Evolutionary conservation across 805 yeast genomes (phyloP), one percentile per base, ranked within the genome.

Genomic region (Candida patagonica): DNA sequence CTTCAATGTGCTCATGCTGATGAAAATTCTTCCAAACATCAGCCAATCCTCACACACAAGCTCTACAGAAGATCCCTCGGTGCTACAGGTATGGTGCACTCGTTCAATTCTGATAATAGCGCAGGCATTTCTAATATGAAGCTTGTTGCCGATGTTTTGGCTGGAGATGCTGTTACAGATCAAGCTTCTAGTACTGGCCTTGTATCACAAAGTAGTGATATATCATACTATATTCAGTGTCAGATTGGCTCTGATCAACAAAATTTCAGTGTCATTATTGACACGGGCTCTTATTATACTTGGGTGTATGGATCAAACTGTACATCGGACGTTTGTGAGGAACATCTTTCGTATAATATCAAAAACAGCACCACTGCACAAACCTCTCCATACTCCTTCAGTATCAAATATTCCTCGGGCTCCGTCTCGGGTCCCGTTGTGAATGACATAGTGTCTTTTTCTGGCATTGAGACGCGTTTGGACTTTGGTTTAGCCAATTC

Each of bases 271-370:
- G 57, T 78, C 29, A 63, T 78, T 15, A 58, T 78, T 13, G 85
- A 78, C 55, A 78, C 85, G 0, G 84, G 81, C 5, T 74, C 80
- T 21, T 76, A 77, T 13, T 70, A 76, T 42, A 53, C 76, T 2
- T 78, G 85, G 85, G 65, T 78, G 3, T 76, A 74, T 52, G 76
- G 73, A 35, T 54, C 63, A 1, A 56, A 67, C 27, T 78, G 84
- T 59, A 54, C 59, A 1, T 65, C 65, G 37, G 43, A 47, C 7
- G 62, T 73, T 1, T 69, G 20, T 34, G 21, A 26, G 15, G 21
- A 13, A 20, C 40, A 44, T 26, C 43, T 46, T 27, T 30, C 30
- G 9, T 39, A 42, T 12, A 41, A 43, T n/a, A 24, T 45, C 2
- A 21, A 41, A n/a, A 26, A 35, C 23, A 44, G 53, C 1, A 15